phyloP scores from a whole-genome alignment of 208 protist genomes.

The Crithidia acanthocephali region DNA sequence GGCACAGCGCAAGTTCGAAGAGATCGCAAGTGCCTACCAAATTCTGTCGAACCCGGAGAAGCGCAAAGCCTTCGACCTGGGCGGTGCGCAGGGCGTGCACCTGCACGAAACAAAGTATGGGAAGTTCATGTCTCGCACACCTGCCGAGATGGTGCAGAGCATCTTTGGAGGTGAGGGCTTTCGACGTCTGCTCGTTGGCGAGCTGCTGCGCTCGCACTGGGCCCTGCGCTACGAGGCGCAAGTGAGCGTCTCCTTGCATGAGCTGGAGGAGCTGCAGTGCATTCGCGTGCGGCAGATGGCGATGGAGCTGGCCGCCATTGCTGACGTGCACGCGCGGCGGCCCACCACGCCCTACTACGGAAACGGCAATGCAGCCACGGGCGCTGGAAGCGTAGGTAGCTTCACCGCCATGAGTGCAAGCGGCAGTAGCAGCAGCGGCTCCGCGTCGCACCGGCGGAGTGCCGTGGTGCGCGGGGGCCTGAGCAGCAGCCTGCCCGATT shows the following conservation, averaged over 20 bases:
- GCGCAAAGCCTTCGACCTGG: conserved; percentile 76
- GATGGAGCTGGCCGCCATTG: conserved; percentile 64
- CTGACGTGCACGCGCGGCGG: conserved; percentile 77
- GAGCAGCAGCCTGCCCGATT: conserved; percentile 32
- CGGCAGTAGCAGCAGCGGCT: not conserved
- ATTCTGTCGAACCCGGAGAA: conserved; percentile 90
- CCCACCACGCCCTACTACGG: conserved; percentile 31
- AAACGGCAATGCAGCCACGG: not conserved
- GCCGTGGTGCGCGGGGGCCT: not conserved
- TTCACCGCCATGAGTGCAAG: no score
- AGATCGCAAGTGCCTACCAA: conserved; percentile 79
- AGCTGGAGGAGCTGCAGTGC: conserved; percentile 84
- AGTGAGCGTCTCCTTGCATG: conserved; percentile 81
- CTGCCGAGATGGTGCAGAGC: conserved; percentile 85
- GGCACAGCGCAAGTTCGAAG: conserved; percentile 72
- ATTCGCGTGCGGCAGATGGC: conserved; percentile 77
- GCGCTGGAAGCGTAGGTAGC: not conserved
- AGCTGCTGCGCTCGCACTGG: conserved; percentile 84
- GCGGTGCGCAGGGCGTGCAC: conserved; percentile 60
- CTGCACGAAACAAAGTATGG: conserved; percentile 76
- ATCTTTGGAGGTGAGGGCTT: conserved; percentile 86
- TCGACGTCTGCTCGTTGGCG: conserved; percentile 57
- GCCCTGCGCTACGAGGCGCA: conserved; percentile 80
- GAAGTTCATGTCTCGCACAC: conserved; percentile 73
- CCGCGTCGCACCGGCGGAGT: not conserved